A percentile compares a stretch with the other conserved stretches of the same genome.
Evolutionary conservation across 805 yeast species (phyloP).

Genomic region (Limtongia smithiae): DNA sequence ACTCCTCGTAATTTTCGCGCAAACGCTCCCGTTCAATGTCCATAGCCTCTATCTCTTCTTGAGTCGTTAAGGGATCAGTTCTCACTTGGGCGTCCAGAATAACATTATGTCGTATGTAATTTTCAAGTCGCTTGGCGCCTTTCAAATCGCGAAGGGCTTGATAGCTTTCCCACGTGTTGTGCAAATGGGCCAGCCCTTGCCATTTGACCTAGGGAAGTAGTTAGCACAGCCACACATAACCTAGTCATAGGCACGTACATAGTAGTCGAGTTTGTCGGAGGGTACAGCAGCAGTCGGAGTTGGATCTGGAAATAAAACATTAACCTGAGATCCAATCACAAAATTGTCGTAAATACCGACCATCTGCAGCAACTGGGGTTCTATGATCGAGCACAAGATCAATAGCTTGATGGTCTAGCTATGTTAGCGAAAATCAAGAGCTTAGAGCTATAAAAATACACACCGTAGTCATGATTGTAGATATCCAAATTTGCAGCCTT

Average conservation of each 20-base stretch:
- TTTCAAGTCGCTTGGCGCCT: slow-evolving; percentile 84
- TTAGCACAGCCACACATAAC: slow-evolving; percentile 12
- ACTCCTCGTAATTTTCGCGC: slow-evolving; percentile 79
- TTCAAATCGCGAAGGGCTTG: slow-evolving; percentile 45
- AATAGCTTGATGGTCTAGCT: slow-evolving; percentile 36
- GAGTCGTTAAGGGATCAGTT: slow-evolving; percentile 73
- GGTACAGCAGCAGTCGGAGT: slow-evolving; percentile 11
- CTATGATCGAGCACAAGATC: slow-evolving; percentile 56
- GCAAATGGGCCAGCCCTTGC: slow-evolving; percentile 83
- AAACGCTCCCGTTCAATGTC: slow-evolving; percentile 84
- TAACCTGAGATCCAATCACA: not conserved
- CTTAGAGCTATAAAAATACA: not conserved
- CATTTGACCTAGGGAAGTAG: slow-evolving; percentile 59
- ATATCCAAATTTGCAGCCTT: too few species aligned
- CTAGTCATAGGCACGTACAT: slow-evolving; percentile 44
- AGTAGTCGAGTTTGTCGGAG: slow-evolving; percentile 35
- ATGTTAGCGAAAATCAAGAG: slow-evolving; percentile 1
- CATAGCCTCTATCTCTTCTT: slow-evolving; percentile 91
- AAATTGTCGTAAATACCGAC: not conserved
- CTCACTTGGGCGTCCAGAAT: slow-evolving; percentile 71
- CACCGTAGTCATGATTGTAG: too few species aligned
- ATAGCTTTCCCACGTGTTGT: slow-evolving; percentile 90
- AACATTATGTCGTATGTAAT: slow-evolving; percentile 77
- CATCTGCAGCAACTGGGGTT: slow-evolving; percentile 24
- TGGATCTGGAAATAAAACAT: not conserved